Conservation (phyloP, 2,329 filamentous ascomycete genomes). For the Xylariaceae sp. region DNA sequence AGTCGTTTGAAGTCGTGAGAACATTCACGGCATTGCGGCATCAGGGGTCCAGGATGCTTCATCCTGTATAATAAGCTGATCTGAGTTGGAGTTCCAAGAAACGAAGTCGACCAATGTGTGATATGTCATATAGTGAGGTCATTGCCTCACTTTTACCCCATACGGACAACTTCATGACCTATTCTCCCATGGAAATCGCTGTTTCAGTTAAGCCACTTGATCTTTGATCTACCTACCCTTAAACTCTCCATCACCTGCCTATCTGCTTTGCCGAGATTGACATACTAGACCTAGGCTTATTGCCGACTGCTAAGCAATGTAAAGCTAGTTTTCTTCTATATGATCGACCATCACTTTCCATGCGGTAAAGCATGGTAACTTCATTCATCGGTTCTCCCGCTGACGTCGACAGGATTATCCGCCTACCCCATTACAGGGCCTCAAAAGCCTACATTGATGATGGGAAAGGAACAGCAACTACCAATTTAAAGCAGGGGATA, state of each 20-base stretch:
- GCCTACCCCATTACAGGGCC: too few relatives aligned
- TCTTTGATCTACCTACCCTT: not conserved
- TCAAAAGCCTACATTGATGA: too few relatives aligned
- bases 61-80: not conserved
- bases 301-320: not conserved
- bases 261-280: not conserved
- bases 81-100: not conserved
- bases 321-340: not conserved
- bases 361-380: not conserved
- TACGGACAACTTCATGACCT: not conserved
- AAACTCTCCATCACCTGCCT: not conserved
- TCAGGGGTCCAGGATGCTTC: not conserved
- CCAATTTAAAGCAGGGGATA: too few relatives aligned
- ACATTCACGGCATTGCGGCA: not conserved
- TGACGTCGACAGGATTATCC: not conserved
- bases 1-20: not conserved
- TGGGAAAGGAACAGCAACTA: too few relatives aligned
- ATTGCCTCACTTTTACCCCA: not conserved
- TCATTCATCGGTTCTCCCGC: not conserved
- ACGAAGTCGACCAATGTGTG: not conserved
- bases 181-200: not conserved
- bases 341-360: not conserved
- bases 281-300: not conserved
- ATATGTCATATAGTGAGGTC: not conserved
- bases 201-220: not conserved